Percentiles rank a stretch among this genome's conserved stretches.
Conservation (phyloP, 2,329 filamentous ascomycete species). For the Corinectria fuckeliana region DNA sequence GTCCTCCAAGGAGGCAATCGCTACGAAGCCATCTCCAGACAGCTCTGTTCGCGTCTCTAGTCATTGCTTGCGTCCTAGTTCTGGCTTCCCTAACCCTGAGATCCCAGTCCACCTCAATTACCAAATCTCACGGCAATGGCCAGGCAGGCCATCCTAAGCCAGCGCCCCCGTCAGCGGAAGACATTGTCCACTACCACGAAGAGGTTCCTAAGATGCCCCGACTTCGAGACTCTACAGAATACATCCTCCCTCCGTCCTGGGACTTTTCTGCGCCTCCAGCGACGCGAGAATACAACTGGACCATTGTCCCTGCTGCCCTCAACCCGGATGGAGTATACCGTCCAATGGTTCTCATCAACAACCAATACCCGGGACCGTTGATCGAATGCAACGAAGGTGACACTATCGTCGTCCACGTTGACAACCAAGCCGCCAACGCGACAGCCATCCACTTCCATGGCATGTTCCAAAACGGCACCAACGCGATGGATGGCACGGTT, state of each 20-base stretch:
- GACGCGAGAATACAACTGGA: slow-evolving; percentile 66
- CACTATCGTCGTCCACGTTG: slow-evolving; percentile 70
- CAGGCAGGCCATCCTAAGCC: slow-evolving; percentile 14
- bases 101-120: slow-evolving; percentile 11
- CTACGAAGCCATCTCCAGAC: slow-evolving; percentile 20
- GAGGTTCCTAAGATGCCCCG: slow-evolving; percentile 27
- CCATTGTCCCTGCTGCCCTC: slow-evolving; percentile 60
- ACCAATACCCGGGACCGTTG: slow-evolving; percentile 74
- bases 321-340: slow-evolving; percentile 67
- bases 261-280: slow-evolving; percentile 55
- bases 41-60: slow-evolving; percentile 29
- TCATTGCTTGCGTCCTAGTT: slow-evolving; percentile 31
- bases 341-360: slow-evolving; percentile 74
- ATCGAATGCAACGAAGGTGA: slow-evolving; percentile 79
- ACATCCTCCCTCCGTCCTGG: slow-evolving; percentile 65
- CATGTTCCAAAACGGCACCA: slow-evolving; percentile 78
- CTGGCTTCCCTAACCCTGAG: slow-evolving; percentile 32
- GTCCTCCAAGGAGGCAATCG: not conserved
- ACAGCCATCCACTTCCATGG: slow-evolving; percentile 80
- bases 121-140: not conserved
- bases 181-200: slow-evolving; percentile 35
- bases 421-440: slow-evolving; percentile 70
- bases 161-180: not conserved
- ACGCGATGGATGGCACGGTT: slow-evolving; percentile 74
- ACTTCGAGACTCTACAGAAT: slow-evolving; percentile 52